Conservation (phyloP, 2,329 filamentous ascomycete genomes). For the Lecanoromycetidae sp. region DNA sequence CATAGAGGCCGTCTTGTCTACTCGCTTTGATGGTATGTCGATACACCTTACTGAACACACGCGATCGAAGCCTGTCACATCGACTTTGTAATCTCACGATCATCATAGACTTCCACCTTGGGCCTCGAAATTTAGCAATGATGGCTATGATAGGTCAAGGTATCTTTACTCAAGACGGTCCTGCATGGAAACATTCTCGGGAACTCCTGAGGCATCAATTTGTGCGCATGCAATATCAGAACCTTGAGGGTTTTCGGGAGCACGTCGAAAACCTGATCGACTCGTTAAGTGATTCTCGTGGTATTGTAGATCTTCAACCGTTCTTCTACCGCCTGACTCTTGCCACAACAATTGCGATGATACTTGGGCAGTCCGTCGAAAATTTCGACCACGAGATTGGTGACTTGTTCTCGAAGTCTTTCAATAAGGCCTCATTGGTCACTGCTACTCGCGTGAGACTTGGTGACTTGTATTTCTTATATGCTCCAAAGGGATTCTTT, state of each 20-base stretch:
- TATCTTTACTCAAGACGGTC: conserved; percentile 31
- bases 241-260: conserved; percentile 25
- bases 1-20: conserved; percentile 13
- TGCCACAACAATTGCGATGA: conserved; percentile 28
- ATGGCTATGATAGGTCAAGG: conserved; percentile 32
- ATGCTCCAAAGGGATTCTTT: conserved; percentile 4
- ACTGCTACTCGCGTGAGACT: conserved; percentile 10
- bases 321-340: conserved; percentile 31
- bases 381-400: conserved; percentile 8
- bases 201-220: conserved; percentile 29
- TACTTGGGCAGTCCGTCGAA: conserved; percentile 28
- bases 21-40: conserved; percentile 33
- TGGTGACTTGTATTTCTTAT: conserved; percentile 10
- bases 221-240: conserved; percentile 23
- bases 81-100: not conserved
- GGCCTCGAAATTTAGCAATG: conserved; percentile 19
- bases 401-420: conserved; percentile 15
- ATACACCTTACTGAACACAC: conserved; percentile 53
- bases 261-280: conserved; percentile 27
- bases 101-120: conserved; percentile 21
- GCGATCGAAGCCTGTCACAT: conserved; percentile 40
- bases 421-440: conserved; percentile 14
- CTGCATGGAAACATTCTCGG: conserved; percentile 25
- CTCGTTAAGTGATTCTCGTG: conserved; percentile 13
- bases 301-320: conserved; percentile 26